phyloP scores from a whole-genome alignment of 2,329 filamentous ascomycete genomes.

The Verticillium albo-atrum region DNA sequence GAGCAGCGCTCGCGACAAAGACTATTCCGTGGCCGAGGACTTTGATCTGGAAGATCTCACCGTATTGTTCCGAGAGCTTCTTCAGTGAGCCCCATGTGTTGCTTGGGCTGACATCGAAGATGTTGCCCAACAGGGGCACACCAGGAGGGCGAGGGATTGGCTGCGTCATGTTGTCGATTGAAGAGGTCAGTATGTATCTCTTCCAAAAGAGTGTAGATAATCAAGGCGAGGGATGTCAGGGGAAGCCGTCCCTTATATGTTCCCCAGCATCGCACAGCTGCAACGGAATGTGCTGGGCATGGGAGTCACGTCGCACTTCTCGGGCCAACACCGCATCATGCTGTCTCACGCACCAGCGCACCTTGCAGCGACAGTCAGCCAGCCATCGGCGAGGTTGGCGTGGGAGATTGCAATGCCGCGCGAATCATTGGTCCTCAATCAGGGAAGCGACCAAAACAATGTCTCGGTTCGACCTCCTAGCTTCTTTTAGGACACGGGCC shows the following conservation, averaged over 20 bases:
- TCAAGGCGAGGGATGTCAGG: neutral
- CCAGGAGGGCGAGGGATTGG: constrained; percentile 29
- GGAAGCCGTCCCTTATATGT: neutral
- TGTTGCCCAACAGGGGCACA: constrained; percentile 30
- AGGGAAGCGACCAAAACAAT: no score
- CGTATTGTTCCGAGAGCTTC: constrained; percentile 27
- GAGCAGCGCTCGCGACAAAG: constrained; percentile 34
- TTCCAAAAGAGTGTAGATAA: neutral
- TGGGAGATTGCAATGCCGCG: neutral
- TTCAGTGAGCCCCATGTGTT: constrained; percentile 32
- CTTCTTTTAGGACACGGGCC: no score
- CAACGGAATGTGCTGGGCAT: neutral
- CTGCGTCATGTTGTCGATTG: constrained; percentile 20
- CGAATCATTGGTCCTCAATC: neutral
- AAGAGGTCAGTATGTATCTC: neutral
- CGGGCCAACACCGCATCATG: neutral
- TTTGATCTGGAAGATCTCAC: constrained; percentile 34
- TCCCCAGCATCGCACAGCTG: neutral
- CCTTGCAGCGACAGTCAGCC: neutral
- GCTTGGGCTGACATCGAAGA: constrained; percentile 26
- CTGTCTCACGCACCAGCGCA: neutral
- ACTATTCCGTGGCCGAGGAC: constrained; percentile 28
- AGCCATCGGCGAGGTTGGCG: neutral
- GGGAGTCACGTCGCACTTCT: neutral
- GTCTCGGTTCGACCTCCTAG: no score